Conservation (phyloP, 2,329 filamentous ascomycete species). For the Achaetomium macrosporum region DNA sequence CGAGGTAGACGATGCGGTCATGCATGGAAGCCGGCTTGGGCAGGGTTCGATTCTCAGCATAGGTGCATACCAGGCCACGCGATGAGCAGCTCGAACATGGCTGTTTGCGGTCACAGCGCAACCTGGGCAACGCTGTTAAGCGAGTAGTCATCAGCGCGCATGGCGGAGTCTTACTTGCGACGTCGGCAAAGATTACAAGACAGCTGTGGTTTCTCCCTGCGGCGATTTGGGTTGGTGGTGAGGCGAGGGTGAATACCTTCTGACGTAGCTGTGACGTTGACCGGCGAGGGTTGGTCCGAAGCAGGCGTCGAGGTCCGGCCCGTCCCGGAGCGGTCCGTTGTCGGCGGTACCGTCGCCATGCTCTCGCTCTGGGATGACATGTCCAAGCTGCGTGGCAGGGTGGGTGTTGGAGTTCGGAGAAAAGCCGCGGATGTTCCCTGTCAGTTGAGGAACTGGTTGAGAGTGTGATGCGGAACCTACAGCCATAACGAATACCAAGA, state of each 20-base stretch:
- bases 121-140: not conserved
- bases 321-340: no score
- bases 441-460: no score
- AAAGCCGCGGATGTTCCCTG: no score
- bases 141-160: not conserved
- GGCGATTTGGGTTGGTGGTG: slow-evolving; percentile 7
- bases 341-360: no score
- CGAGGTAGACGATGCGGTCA: slow-evolving; percentile 15
- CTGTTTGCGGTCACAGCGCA: slow-evolving; percentile 12
- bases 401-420: no score
- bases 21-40: slow-evolving; percentile 3
- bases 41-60: not conserved
- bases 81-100: slow-evolving; percentile 8
- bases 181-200: slow-evolving; percentile 28
- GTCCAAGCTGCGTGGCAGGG: no score
- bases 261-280: not conserved
- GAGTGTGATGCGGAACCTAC: no score
- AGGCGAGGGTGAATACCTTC: no score
- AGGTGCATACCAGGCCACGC: slow-evolving; percentile 11
- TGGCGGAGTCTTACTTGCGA: slow-evolving; percentile 26
- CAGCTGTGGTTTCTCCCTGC: slow-evolving; percentile 30
- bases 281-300: no score
- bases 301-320: no score
- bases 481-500: no score
- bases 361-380: no score